phyloP scores from a whole-genome alignment of 2,329 filamentous ascomycete species.

The Fusarium falciforme region DNA sequence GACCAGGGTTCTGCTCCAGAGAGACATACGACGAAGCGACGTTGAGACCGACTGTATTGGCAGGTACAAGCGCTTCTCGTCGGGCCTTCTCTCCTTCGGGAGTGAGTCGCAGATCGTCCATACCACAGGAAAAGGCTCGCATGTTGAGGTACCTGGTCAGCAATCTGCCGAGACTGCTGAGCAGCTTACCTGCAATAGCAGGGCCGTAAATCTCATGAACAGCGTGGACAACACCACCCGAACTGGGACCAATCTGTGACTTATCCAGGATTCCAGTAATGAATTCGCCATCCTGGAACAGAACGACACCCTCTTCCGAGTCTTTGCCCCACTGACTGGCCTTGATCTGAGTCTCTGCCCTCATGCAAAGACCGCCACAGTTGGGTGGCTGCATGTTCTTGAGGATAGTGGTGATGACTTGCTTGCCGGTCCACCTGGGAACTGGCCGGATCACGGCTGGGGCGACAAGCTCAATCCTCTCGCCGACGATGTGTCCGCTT shows the following conservation, averaged over 20 bases:
- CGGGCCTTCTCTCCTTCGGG: constrained; percentile 79
- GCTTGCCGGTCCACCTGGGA: constrained; percentile 93
- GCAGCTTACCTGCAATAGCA: constrained; percentile 83
- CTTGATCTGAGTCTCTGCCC: constrained; percentile 81
- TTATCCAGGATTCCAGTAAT: constrained; percentile 95
- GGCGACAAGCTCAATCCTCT: constrained; percentile 82
- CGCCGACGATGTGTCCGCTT: constrained; percentile 85
- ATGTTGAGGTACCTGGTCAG: constrained; percentile 92
- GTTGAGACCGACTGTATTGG: constrained; percentile 77
- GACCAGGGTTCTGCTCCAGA: constrained; percentile 72
- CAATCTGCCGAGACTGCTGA: constrained; percentile 89
- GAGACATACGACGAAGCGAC: constrained; percentile 92
- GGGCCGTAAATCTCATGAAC: constrained; percentile 95
- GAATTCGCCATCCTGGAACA: constrained; percentile 88
- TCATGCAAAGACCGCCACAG: constrained; percentile 82
- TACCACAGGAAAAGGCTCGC: constrained; percentile 95
- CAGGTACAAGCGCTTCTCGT: constrained; percentile 74
- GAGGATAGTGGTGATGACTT: constrained; percentile 90
- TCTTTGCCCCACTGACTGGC: constrained; percentile 81
- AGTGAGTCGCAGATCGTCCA: constrained; percentile 93
- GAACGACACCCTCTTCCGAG: constrained; percentile 83
- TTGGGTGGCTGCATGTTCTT: constrained; percentile 88
- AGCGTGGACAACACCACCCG: constrained; percentile 89
- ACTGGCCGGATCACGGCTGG: constrained; percentile 86
- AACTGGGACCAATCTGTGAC: constrained; percentile 88